Base-by-base conservation (phyloP, 2,329 filamentous ascomycete genomes). In the Fusarium clavum region DNA sequence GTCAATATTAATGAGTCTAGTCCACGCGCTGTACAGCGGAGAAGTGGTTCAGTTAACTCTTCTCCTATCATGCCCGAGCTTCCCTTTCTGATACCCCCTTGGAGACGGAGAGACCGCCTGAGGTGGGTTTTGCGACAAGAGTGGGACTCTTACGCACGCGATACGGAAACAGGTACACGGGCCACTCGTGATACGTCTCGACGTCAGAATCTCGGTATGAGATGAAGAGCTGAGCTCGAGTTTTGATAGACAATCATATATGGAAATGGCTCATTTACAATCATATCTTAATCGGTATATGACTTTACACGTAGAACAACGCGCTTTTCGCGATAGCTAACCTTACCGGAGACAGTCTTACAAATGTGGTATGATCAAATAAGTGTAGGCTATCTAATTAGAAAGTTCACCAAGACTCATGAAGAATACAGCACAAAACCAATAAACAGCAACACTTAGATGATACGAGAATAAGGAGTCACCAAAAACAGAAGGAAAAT, bases 121-220 rank as follows among this genome's bases (percentile, higher is more conserved):
- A 62, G 47, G 56, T 51, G 20, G 56, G 40, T 38, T 60, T 51
- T 16, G 13, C 47, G 46, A 51, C 45, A 34, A 34, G 20, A 43
- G 68, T 71, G 68, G 68, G 58, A 30, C 64, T 44, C 40, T 22
- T 30, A 57, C 46, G 51, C 68, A 66, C 48, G 53, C 60, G 67
- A 63, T 61, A 57, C 46, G 45, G 11, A 30, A 40, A 52, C 16
- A 24, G 9, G 44, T 54, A 68, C 68, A 71, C 69, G 64, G 64
- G 24, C 69, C 60, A 69, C n/a, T 30, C 34, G 32, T 44, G 60
- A 54, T 24, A 64, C 60, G 24, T 29, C 64, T 51, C 52, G 25
- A 65, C 38, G 38, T 46, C 52, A 61, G 55, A 52, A 56, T 60
- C 32, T 43, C 24, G n/a, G 27, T 29, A 45, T 44, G 27, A 34